A percentile compares a stretch with the other conserved stretches of the same genome.
Evolutionary conservation across 176 grass and related monocot species (phyloP).

Genomic region (Paspalum notatum): DNA sequence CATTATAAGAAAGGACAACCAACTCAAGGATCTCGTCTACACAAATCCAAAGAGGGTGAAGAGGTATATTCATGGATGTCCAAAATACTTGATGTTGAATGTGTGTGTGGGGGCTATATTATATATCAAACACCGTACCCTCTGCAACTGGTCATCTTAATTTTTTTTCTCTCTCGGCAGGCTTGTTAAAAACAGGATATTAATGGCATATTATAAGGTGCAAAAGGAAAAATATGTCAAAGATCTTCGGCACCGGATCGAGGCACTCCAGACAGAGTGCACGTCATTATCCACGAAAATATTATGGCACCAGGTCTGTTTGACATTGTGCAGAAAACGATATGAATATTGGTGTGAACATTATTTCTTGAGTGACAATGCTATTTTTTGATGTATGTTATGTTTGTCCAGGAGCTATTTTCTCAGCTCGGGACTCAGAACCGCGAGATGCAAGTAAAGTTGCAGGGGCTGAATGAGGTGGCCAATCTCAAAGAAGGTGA

Average conservation of each 20-base stretch:
- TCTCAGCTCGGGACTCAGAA: background rate
- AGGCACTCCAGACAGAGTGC: conserved; percentile 50
- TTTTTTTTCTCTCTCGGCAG: conserved; percentile 22
- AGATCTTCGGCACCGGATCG: conserved; percentile 46
- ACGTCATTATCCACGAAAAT: conserved; percentile 39
- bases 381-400: background rate
- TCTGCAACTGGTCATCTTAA: background rate
- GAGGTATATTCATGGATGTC: conserved; percentile 38
- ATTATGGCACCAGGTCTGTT: conserved; percentile 49
- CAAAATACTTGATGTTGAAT: background rate
- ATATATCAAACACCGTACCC: background rate
- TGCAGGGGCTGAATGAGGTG: background rate
- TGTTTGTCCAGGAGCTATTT: background rate
- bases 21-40: conserved; percentile 37
- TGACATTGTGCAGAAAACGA: background rate
- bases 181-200: conserved; percentile 51
- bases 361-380: background rate
- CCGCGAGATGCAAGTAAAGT: background rate
- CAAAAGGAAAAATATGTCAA: conserved; percentile 34
- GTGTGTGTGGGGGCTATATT: background rate
- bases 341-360: background rate
- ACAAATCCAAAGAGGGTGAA: conserved; percentile 61
- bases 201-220: conserved; percentile 15
- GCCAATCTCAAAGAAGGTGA: too few species aligned
- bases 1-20: conserved; percentile 46